These are phyloP conservation scores for Boletus rufocinnamomeus DNA, from an alignment of 768 basidiomycete genomes.

Conservation along the genomic window DNA sequence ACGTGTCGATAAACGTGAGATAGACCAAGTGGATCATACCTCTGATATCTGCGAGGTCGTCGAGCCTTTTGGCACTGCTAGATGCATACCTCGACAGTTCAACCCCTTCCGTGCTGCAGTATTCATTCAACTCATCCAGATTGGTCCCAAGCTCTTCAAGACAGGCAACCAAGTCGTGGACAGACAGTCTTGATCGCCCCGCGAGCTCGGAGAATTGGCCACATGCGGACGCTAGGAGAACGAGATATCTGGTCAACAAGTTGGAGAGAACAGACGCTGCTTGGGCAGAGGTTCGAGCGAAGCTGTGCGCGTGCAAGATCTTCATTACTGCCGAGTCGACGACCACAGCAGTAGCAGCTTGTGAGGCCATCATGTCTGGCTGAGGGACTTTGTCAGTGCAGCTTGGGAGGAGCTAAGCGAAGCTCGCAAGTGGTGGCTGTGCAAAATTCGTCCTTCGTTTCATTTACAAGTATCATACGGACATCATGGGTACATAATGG, in stretches of 20 bases:
- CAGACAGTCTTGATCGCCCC: conserved; percentile 59
- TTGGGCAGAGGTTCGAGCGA: conserved; percentile 74
- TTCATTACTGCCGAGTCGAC: conserved; percentile 68
- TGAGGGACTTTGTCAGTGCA: neutral
- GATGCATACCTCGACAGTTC: conserved; percentile 70
- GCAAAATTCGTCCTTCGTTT: neutral
- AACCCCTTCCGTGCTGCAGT: conserved; percentile 62
- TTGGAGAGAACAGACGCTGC: conserved; percentile 72
- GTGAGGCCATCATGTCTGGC: conserved; percentile 27
- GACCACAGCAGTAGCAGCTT: conserved; percentile 55
- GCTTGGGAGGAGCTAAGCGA: neutral
- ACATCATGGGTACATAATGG: neutral
- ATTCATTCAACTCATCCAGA: conserved; percentile 69
- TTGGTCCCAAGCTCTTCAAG: conserved; percentile 76
- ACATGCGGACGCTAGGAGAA: conserved; percentile 64
- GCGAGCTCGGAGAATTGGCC: conserved; percentile 76
- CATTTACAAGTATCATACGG: neutral
- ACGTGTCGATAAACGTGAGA: conserved; percentile 14
- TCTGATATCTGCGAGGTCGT: conserved; percentile 74
- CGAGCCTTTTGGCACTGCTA: conserved; percentile 62
- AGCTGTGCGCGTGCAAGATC: conserved; percentile 75
- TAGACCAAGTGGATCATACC: conserved; percentile 46
- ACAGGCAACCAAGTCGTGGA: conserved; percentile 62
- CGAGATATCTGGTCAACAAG: conserved; percentile 72
- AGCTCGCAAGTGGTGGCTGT: conserved; percentile 6